phyloP scores from a whole-genome alignment of 192 early-diverging fungal species.

The Entomortierella beljakovae region DNA sequence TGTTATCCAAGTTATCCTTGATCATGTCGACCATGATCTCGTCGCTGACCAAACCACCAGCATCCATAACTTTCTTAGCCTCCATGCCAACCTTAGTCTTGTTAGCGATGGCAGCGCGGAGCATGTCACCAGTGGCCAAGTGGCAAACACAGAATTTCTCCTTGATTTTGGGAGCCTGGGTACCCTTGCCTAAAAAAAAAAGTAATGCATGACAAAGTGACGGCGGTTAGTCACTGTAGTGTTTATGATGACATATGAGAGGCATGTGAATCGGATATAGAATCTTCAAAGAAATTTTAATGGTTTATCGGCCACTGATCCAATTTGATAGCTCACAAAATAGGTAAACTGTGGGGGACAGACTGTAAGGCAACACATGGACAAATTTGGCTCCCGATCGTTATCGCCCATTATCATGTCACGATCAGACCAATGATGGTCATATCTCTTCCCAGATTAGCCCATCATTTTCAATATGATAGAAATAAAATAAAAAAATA shows the following conservation, averaged over 20 bases:
- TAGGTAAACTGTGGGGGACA: background rate
- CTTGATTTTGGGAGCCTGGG: constrained; percentile 96
- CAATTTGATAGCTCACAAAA: constrained; percentile 47
- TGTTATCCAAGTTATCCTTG: constrained; percentile 94
- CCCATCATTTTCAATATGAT: no score
- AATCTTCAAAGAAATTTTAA: background rate
- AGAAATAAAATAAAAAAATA: no score
- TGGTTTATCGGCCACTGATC: constrained; percentile 18
- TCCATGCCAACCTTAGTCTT: constrained; percentile 93
- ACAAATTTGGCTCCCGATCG: constrained; percentile 12
- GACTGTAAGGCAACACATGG: no score
- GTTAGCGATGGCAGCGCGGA: constrained; percentile 92
- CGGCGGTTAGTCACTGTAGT: background rate
- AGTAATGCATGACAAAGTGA: background rate
- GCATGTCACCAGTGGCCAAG: constrained; percentile 99
- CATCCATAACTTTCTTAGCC: constrained; percentile 99
- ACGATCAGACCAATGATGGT: constrained; percentile 24
- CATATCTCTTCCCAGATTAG: background rate
- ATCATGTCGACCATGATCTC: constrained; percentile 99
- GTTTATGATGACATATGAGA: constrained; percentile 12
- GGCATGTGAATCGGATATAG: constrained; percentile 25
- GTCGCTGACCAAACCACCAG: constrained; percentile 96
- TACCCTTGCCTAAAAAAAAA: constrained; percentile 81
- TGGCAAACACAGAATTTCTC: constrained; percentile 97
- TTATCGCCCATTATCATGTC: constrained; percentile 7